Base-by-base conservation (phyloP, 2,329 filamentous ascomycete species). In the Aspergillus terreus region DNA sequence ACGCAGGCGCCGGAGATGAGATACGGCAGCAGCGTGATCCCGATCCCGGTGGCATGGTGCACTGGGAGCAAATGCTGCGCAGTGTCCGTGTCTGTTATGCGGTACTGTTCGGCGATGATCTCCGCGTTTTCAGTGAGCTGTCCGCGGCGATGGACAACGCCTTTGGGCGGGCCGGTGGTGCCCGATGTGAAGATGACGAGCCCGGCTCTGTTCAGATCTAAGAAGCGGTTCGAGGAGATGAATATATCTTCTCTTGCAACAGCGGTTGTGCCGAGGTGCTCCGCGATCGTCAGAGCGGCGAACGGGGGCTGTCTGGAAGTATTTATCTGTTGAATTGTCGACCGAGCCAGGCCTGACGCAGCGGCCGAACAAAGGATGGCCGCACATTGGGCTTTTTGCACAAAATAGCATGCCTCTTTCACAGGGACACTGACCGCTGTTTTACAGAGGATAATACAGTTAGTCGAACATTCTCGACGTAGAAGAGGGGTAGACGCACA, bases 51-150 rank as follows among this genome's bases (percentile, higher is more conserved):
- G 9, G 75, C 71, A 53, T 78, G 76, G 48, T 78, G 75, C 1
- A 78, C 70, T 0, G 76, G 76, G 4, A 78, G 64, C 1, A 76
- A 60, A 47, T 78, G 76, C 15, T 78, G 71, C 1, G 77, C 56
- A 4, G 59, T 61, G 19, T 70, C 62, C 6, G 62, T 56, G 11
- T 68, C 63, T 6, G 63, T 63, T 14, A 64, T 62, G 30, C 58
- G 36, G 56, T 69, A 67, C 12, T 74, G 72, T 52, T 76, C 75
- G 11, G 68, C 59, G 10, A 63, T 59, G 9, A 57, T 51, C 38
- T 64, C 62, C 4, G 59, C 59, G 9, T 55, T 61, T 1, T 55
- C 57, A 2, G 53, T 58, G 4, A 64, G 59, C 51, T 70, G 71
- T 41, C 66, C 68, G 36, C 71, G 69, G 7, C 69, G 69, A 2